A percentile compares a stretch with the other conserved stretches of the same genome.
Evolutionary conservation across 306 rosid species (phyloP).

Genomic region (Heteromeles arbutifolia): DNA sequence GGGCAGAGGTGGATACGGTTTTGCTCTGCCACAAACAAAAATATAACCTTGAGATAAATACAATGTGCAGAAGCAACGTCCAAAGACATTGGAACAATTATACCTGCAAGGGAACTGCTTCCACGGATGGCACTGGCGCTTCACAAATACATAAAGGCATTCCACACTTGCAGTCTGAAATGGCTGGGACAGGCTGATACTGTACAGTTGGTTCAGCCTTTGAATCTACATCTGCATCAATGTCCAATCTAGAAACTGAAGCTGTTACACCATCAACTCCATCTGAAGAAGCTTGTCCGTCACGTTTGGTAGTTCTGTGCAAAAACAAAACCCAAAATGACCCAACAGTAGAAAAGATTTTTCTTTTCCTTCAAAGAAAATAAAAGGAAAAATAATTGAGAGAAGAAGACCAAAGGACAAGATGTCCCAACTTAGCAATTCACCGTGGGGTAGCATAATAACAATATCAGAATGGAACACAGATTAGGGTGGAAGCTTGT

Average conservation of each 20-base stretch:
- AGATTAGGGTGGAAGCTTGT: background rate
- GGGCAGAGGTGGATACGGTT: constrained; percentile 28
- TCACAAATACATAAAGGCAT: constrained; percentile 99
- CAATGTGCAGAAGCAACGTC: background rate
- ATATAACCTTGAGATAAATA: constrained; percentile 14
- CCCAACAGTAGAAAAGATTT: background rate
- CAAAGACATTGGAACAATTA: constrained; percentile 15
- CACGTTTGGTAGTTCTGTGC: constrained; percentile 49
- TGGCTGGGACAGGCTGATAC: constrained; percentile 25
- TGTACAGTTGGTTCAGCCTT: constrained; percentile 32
- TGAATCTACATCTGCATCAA: constrained; percentile 33
- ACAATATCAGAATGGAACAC: background rate
- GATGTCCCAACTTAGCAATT: background rate
- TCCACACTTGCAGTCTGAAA: constrained; percentile 82
- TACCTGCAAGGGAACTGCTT: constrained; percentile 47
- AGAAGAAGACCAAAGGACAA: background rate
- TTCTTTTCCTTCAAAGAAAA: background rate
- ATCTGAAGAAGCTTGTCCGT: constrained; percentile 18
- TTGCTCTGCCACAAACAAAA: constrained; percentile 39
- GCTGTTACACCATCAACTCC: constrained; percentile 45
- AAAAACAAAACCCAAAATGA: constrained; percentile 10
- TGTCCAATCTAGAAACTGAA: constrained; percentile 57
- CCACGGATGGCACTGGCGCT: constrained; percentile 55
- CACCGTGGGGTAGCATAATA: background rate
- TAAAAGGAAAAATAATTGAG: background rate